Evolutionary conservation across 2,329 filamentous ascomycete genomes (phyloP).

Genomic region (Pseudogymnoascus sp.): DNA sequence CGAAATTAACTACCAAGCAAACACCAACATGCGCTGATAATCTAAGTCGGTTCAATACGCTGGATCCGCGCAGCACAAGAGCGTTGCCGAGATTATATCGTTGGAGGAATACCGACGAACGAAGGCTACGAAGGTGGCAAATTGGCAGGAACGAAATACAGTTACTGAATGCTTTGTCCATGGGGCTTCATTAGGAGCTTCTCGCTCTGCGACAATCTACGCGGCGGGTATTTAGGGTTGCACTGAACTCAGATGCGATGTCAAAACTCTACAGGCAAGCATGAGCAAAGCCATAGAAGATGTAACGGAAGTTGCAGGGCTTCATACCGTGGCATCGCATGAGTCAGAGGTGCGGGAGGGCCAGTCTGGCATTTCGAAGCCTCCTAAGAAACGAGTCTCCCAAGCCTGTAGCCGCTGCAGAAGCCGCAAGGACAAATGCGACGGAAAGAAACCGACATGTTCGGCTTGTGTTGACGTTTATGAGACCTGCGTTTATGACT

Average conservation of each 20-base stretch:
- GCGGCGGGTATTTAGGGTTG: neutral
- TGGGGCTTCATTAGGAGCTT: neutral
- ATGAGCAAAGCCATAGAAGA: constrained; percentile 5
- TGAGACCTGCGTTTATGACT: constrained; percentile 54
- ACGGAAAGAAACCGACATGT: constrained; percentile 54
- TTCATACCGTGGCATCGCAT: neutral
- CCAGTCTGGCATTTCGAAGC: constrained; percentile 9
- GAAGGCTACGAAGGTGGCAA: neutral
- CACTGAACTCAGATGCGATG: neutral
- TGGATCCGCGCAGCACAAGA: neutral
- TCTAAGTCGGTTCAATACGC: neutral
- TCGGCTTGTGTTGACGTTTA: constrained; percentile 47
- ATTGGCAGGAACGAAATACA: neutral
- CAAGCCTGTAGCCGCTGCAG: constrained; percentile 47
- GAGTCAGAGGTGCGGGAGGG: neutral
- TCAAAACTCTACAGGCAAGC: neutral
- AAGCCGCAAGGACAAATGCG: constrained; percentile 49
- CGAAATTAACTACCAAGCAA: neutral
- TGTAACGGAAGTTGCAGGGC: neutral
- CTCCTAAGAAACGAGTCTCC: constrained; percentile 33
- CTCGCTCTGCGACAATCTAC: neutral
- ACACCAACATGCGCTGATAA: neutral
- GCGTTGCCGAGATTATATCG: neutral
- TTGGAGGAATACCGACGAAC: neutral
- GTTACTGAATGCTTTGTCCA: neutral